Conservation (phyloP, 2,329 filamentous ascomycete species). For the Colletotrichum siamense region DNA sequence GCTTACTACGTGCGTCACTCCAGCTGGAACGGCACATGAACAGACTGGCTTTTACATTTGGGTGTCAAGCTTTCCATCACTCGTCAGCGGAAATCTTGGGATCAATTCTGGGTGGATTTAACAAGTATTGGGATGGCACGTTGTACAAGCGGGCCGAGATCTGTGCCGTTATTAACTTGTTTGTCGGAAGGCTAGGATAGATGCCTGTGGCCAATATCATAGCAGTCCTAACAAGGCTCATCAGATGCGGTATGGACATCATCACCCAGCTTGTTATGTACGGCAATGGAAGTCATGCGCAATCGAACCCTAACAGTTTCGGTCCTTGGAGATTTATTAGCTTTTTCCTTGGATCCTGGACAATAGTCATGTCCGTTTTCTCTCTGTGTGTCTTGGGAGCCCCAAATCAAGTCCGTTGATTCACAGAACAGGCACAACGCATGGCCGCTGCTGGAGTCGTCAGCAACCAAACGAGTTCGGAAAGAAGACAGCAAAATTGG, state of each 20-base stretch:
- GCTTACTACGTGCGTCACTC: too few relatives aligned
- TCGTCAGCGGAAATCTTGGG: too few relatives aligned
- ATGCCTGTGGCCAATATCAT: too few relatives aligned
- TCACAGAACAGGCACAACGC: neutral
- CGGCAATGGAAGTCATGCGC: neutral
- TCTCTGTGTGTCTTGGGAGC: neutral
- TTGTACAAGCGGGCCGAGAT: too few relatives aligned
- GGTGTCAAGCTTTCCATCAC: too few relatives aligned
- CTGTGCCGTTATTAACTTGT: too few relatives aligned
- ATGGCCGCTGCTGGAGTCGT: neutral
- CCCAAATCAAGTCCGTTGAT: neutral
- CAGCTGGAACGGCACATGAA: too few relatives aligned
- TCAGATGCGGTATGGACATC: neutral
- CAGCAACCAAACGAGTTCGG: neutral
- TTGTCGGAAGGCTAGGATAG: too few relatives aligned
- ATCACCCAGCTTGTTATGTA: neutral
- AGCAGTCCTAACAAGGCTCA: neutral
- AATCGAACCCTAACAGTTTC: neutral
- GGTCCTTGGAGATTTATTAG: neutral
- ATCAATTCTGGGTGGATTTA: too few relatives aligned
- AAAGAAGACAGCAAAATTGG: neutral
- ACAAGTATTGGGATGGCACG: too few relatives aligned
- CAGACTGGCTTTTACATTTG: too few relatives aligned
- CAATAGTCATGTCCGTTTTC: neutral
- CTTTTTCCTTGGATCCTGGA: neutral